Percentiles rank a stretch among this genome's conserved stretches.
Conservation (phyloP, 139 green algal genomes). For the Volvox africanus region DNA sequence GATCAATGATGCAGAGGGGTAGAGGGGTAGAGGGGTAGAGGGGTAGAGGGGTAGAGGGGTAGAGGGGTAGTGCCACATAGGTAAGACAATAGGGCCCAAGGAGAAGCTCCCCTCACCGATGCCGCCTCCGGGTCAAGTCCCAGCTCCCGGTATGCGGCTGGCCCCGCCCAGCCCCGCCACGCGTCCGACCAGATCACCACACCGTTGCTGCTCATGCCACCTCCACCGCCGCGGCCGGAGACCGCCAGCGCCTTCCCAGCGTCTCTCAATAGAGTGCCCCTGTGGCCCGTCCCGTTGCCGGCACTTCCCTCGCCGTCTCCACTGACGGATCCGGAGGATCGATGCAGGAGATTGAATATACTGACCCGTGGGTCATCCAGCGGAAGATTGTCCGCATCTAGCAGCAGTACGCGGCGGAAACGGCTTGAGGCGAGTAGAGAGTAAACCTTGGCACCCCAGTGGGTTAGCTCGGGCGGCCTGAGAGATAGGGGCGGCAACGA, state of each 20-base stretch:
- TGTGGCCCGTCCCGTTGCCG: too few relatives aligned
- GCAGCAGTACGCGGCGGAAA: conserved; percentile 10
- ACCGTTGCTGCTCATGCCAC: conserved; percentile 24
- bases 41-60: too few relatives aligned
- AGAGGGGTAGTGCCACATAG: too few relatives aligned
- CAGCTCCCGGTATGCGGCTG: neutral
- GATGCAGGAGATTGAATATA: conserved; percentile 28
- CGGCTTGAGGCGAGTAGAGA: neutral
- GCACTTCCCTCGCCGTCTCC: too few relatives aligned
- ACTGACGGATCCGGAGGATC: neutral
- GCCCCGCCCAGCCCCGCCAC: conserved; percentile 33
- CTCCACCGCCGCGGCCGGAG: neutral
- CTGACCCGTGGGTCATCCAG: conserved; percentile 35
- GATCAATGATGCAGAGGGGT: too few relatives aligned
- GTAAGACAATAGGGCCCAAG: too few relatives aligned
- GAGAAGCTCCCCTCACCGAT: neutral
- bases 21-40: too few relatives aligned
- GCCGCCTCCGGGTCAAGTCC: neutral
- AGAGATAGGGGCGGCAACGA: neutral
- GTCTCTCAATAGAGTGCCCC: too few relatives aligned
- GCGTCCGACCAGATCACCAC: conserved; percentile 42
- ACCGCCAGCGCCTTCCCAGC: neutral
- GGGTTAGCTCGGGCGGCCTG: conserved; percentile 11
- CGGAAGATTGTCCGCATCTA: conserved; percentile 40
- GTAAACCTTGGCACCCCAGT: conserved; percentile 40